A percentile compares a stretch with the other conserved stretches of the same genome.
These are phyloP conservation scores for Lasiodiplodia hormozganensis DNA, from an alignment of 2,329 filamentous ascomycete genomes.

Conservation along the genomic window DNA sequence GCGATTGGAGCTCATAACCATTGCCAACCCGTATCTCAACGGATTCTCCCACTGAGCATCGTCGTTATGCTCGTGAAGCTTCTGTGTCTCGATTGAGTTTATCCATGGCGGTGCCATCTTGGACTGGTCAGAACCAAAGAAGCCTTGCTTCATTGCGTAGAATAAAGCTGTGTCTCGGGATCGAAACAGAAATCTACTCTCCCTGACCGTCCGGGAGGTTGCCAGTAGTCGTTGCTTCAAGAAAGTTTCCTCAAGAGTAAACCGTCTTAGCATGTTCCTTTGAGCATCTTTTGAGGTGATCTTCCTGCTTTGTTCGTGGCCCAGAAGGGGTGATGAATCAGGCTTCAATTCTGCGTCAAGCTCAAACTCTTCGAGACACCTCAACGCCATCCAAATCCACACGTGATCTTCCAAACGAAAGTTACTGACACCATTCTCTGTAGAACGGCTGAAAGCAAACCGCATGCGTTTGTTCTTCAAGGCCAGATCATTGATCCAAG, in stretches of 20 bases:
- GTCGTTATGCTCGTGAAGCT: background rate
- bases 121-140: background rate
- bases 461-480: too few species aligned
- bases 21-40: background rate
- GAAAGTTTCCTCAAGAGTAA: background rate
- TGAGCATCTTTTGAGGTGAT: background rate
- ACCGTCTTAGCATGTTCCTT: background rate
- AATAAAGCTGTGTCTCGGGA: background rate
- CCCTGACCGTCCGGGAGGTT: background rate
- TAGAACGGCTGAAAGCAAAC: too few species aligned
- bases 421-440: too few species aligned
- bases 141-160: background rate
- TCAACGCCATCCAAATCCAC: too few species aligned
- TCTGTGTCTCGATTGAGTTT: background rate
- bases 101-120: background rate
- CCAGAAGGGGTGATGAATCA: accelerated
- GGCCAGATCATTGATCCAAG: too few species aligned
- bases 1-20: background rate
- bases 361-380: too few species aligned
- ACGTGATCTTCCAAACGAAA: too few species aligned
- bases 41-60: background rate
- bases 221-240: background rate
- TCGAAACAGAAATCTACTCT: background rate
- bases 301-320: too few species aligned
- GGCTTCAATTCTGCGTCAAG: too few species aligned